Evolutionary conservation across 768 basidiomycete genomes (phyloP), one percentile per base, ranked within the genome.

Genomic region (Boletus reticulatus): DNA sequence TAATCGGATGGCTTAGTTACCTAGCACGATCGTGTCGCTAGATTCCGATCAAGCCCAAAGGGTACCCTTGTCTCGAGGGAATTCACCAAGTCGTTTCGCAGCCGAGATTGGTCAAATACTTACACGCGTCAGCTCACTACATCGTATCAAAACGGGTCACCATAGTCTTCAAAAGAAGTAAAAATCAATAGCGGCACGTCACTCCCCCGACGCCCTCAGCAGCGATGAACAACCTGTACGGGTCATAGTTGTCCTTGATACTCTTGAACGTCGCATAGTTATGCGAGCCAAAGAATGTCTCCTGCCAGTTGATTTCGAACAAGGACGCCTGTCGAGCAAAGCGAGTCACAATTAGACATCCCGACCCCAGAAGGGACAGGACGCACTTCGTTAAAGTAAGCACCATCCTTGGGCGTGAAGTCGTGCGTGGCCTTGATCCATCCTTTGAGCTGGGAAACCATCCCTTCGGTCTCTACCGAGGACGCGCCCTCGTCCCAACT

Each of bases 301-400:
- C 57, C 58, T 76, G 63, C 48, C 72, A 76, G 51, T 80, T 62
- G 4, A 60, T 58, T 57, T 80, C 77, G 36, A 76, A 75, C 45
- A 75, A 57, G 1, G 74, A 78, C 2, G 75, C 80, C 80, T 81
- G 44, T 22, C 3, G 6, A 27, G 32, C 1, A 4, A 20, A 7
- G 10, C 29, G 4, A 22, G 19, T 31, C 7, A 13, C 36, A 34
- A 2, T 22, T 10, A 32, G 36, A 13, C 12, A 32, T 34, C 4
- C n/a, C 17, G 10, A 11, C 22, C 16, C 22, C 13, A 4, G 7
- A 51, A 7, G 39, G 4, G 12, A 4, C 1, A 41, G 17, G 17
- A 58, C 70, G 20, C 22, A 76, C 80, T 73, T 82, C 79, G 59
- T 82, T 79, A 46, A 78, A 71, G 62, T 82, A 80, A 3, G 80